Evolutionary conservation across 257 asterid species (phyloP), one percentile per base, ranked within the genome.

Genomic region (Leonotis leonurus): DNA sequence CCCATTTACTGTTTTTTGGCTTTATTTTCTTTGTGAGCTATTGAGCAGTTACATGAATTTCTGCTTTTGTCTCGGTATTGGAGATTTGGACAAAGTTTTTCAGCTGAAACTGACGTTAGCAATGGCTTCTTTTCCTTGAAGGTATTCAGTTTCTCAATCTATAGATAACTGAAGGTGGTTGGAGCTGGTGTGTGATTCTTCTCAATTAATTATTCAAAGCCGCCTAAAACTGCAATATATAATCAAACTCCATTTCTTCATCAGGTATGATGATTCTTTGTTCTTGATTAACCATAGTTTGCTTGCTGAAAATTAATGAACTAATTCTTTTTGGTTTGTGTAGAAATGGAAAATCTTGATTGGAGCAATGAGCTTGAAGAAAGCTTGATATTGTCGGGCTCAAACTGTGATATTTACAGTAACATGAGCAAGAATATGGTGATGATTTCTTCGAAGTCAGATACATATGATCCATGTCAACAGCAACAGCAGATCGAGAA

Each of bases 281-380:
- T n/a, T n/a, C n/a, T n/a, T n/a, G n/a, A n/a, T n/a, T n/a, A n/a
- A n/a, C n/a, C n/a, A n/a, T n/a, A n/a, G n/a, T n/a, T n/a, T n/a
- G n/a, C n/a, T n/a, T n/a, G n/a, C n/a, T n/a, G n/a, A n/a, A n/a
- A n/a, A n/a, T n/a, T n/a, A n/a, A n/a, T n/a, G n/a, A n/a, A n/a
- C n/a, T n/a, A n/a, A n/a, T n/a, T n/a, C n/a, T n/a, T n/a, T n/a
- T n/a, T n/a, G n/a, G n/a, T n/a, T n/a, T n/a, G n/a, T n/a, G n/a
- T n/a, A n/a, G n/a, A n/a, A 24, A 85, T 89, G 97, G 97, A 83
- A 25, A 60, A 53, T 49, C 62, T 84, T 50, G 79, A 74, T 55
- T 89, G 94, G 84, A 66, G 75, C 75, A 80, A 65, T 26, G 81
- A 71, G 17, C 40, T 65, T 10, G 75, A 76, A 25, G 78, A 74